Conservation (phyloP, 202 grass and related monocot species). For the Digitaria exilis region DNA sequence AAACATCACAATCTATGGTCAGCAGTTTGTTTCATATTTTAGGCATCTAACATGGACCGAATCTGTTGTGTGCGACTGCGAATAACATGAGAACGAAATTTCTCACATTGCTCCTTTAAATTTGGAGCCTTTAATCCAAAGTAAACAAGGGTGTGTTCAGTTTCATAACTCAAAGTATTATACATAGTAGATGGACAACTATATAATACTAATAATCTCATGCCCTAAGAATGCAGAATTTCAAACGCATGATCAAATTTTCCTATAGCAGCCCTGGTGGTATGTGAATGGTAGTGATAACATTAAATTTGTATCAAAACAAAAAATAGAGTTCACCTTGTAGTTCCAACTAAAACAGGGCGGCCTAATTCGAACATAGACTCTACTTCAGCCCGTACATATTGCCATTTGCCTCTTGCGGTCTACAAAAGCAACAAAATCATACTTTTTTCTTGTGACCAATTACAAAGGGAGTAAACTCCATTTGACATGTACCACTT, state of each 20-base stretch:
- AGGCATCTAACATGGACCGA: background rate
- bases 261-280: background rate
- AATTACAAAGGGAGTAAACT: background rate
- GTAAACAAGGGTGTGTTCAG: background rate
- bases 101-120: background rate
- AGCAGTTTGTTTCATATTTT: background rate
- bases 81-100: background rate
- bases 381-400: conserved; percentile 89
- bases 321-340: conserved; percentile 62
- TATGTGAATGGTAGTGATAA: too few relatives aligned
- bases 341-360: conserved; percentile 96
- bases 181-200: background rate
- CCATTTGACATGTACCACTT: background rate
- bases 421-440: conserved; percentile 61
- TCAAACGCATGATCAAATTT: conserved; percentile 5
- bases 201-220: background rate
- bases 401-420: conserved; percentile 91
- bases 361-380: conserved; percentile 86
- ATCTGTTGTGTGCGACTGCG: background rate
- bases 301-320: conserved; percentile 16
- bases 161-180: background rate
- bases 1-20: conserved; percentile 3
- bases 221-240: conserved; percentile 4
- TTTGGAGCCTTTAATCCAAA: background rate
- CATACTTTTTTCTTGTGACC: background rate